Evolutionary conservation across 2,329 filamentous ascomycete genomes (phyloP).

Genomic region (Botryotinia narcissicola): DNA sequence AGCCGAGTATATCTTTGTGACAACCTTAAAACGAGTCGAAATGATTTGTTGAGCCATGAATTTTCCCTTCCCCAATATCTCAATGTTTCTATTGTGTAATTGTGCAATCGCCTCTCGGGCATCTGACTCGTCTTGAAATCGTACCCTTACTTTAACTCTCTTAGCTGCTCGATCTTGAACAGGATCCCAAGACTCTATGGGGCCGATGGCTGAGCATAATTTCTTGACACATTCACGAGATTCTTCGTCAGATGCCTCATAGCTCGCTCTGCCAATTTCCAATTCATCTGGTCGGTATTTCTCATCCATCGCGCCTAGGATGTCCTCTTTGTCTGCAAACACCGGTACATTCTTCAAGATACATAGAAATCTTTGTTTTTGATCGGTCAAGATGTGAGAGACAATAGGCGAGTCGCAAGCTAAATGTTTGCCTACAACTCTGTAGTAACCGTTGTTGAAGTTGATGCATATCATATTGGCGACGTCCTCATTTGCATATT

Average conservation of each 20-base stretch:
- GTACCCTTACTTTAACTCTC: conserved; percentile 41
- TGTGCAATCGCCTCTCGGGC: conserved; percentile 39
- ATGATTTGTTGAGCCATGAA: conserved; percentile 42
- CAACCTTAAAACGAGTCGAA: conserved; percentile 43
- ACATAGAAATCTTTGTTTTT: not conserved
- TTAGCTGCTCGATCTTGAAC: not conserved
- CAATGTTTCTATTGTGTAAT: conserved; percentile 38
- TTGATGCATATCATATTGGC: not conserved
- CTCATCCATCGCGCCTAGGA: not conserved
- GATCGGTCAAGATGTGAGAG: not conserved
- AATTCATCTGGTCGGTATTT: not conserved
- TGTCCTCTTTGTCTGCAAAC: not conserved
- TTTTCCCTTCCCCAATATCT: conserved; percentile 37
- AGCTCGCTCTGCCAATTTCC: not conserved
- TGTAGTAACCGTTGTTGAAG: not conserved
- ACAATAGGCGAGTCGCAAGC: not conserved
- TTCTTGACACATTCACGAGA: not conserved
- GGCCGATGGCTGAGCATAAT: not conserved
- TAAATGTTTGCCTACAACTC: not conserved
- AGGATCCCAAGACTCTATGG: not conserved
- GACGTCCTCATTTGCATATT: not conserved
- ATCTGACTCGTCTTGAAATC: conserved; percentile 42
- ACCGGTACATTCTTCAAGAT: not conserved
- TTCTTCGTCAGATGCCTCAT: not conserved
- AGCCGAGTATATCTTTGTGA: conserved; percentile 38